Evolutionary conservation across 768 basidiomycete species (phyloP), one percentile per base, ranked within the genome.

Genomic region (Suillus alpinus): DNA sequence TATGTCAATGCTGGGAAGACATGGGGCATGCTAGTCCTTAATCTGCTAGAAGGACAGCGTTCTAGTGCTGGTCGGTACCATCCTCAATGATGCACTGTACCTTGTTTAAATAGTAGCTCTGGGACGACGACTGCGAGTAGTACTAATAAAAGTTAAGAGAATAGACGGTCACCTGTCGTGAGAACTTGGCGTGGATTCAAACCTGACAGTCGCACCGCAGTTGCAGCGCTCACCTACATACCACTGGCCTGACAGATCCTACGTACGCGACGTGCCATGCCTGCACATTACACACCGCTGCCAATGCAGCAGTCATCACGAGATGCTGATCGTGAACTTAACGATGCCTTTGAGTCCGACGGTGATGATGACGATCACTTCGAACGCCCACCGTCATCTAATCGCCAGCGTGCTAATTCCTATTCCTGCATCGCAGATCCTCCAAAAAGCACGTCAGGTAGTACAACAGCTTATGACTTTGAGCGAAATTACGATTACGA

Each of bases 301-400:
- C 80, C 81, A 51, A 82, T 80, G 68, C 77, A 74, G 52, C 77
- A 72, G 44, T 77, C 78, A 70, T 73, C 78, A 47, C 79, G 78
- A 51, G 71, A 76, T 56, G 76, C 76, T 31, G 78, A 80, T 57
- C 78, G 82, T 63, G 91, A 93, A 73, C 83, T 94, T 69, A 84
- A 91, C 67, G 91, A 87, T 34, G 88, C 92, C 1, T 94, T 94
- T 65, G 88, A 78, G 6, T 80, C 82, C 36, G 85, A 87, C 59
- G 80, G 83, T 31, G 79, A 81, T 9, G 70, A 74, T 12, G 71
- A 78, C 58, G 65, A 67, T 6, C 12, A 58, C 41, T 44, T 53
- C 20, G 70, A 71, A 59, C 68, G 77, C 31, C 76, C 78, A 3
- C 79, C 77, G 44, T 75, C 80, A 44, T 75, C 80, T 50, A 79